These are phyloP conservation scores for Fusarium tanahbumbuense DNA, from an alignment of 2,329 filamentous ascomycete genomes.

Conservation along the genomic window DNA sequence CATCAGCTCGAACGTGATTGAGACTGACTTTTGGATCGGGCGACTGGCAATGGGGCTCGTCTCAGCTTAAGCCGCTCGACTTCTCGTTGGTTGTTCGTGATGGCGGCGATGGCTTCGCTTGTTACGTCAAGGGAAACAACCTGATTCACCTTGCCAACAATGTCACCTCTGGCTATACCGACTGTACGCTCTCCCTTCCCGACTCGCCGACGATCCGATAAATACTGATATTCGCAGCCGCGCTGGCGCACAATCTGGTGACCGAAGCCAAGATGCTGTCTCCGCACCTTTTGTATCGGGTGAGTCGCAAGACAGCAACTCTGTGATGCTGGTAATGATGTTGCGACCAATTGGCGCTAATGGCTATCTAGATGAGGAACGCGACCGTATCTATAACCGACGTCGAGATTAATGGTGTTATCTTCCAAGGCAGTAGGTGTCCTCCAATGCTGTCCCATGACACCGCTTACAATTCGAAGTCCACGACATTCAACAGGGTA, in stretches of 20 bases:
- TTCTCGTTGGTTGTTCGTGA: conserved; percentile 21
- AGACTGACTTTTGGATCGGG: neutral
- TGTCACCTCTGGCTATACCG: conserved; percentile 17
- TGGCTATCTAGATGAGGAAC: neutral
- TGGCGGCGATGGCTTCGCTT: conserved; percentile 15
- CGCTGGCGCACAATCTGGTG: neutral
- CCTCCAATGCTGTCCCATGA: rapidly evolving
- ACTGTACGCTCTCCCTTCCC: neutral
- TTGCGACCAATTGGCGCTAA: neutral
- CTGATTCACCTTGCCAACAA: conserved; percentile 12
- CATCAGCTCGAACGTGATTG: neutral
- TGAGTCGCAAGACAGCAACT: neutral
- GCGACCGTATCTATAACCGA: neutral
- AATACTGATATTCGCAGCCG: neutral
- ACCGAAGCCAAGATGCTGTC: neutral
- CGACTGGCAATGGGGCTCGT: conserved; percentile 26
- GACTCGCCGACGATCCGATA: neutral
- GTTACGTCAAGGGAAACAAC: conserved; percentile 26
- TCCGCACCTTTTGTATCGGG: neutral
- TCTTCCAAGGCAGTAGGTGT: conserved; percentile 4
- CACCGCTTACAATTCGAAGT: conserved; percentile 1
- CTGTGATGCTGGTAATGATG: neutral
- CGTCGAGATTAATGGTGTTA: conserved; percentile 4
- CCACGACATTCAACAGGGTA: neutral
- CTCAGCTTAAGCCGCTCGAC: conserved; percentile 8